Evolutionary conservation across 208 protist genomes (phyloP).

Genomic region (Leptomonas seymouri): DNA sequence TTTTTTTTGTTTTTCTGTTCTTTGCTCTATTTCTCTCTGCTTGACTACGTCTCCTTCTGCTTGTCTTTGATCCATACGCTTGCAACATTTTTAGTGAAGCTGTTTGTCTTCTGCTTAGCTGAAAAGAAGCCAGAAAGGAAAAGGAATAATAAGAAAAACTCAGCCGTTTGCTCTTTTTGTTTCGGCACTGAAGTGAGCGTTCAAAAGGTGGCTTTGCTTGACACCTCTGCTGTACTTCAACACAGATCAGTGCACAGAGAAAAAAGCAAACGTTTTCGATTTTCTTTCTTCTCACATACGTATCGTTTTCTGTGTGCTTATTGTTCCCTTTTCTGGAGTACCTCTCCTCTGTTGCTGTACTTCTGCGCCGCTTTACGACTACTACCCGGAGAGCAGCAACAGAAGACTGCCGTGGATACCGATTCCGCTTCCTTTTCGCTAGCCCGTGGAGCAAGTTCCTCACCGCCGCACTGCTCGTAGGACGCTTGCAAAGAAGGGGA

Average conservation of each 20-base stretch:
- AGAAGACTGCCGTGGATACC: not conserved
- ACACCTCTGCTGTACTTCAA: not conserved
- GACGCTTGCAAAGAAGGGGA: not conserved
- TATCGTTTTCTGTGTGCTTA: not conserved
- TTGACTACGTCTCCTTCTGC: conserved; percentile 6
- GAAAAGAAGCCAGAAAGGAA: not conserved
- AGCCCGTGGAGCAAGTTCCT: not conserved
- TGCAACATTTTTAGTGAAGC: not conserved
- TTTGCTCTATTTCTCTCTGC: not conserved
- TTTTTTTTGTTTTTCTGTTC: conserved; percentile 14
- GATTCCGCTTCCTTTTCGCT: conserved; percentile 4
- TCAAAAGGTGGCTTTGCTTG: not conserved
- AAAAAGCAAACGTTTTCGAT: too few species aligned
- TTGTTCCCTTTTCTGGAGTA: not conserved
- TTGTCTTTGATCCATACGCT: not conserved
- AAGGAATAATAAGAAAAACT: not conserved
- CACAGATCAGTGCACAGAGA: not conserved
- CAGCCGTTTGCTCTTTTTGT: not conserved
- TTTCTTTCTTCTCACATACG: conserved; percentile 1
- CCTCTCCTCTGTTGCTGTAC: conserved; percentile 7
- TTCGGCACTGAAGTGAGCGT: not conserved
- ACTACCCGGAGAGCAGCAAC: not conserved
- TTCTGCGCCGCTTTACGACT: not conserved
- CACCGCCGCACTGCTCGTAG: too few species aligned
- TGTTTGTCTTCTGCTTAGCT: not conserved